These are phyloP conservation scores for Aspergillus eucalypticola DNA, from an alignment of 2,329 filamentous ascomycete species.

Conservation along the genomic window DNA sequence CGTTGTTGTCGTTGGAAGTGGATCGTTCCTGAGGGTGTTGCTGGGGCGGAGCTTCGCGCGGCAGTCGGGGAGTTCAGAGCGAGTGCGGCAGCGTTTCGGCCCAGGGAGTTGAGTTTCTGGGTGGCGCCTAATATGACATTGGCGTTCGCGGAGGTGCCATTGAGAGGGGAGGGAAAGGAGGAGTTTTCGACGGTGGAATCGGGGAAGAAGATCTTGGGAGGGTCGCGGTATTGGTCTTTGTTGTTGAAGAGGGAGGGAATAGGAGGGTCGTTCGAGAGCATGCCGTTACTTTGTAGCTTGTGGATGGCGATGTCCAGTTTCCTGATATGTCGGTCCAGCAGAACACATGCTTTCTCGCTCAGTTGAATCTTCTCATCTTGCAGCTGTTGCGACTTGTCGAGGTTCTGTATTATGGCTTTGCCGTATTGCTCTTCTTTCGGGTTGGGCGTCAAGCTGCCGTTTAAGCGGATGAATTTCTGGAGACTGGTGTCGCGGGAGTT, in stretches of 20 bases:
- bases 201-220: constrained; percentile 52
- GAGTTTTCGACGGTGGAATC: constrained; percentile 49
- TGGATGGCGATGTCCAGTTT: constrained; percentile 63
- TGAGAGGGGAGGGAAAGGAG: constrained; percentile 49
- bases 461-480: constrained; percentile 66
- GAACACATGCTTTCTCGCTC: constrained; percentile 59
- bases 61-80: constrained; percentile 41
- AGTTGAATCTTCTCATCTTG: constrained; percentile 65
- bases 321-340: constrained; percentile 65
- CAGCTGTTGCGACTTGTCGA: constrained; percentile 57
- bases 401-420: constrained; percentile 58
- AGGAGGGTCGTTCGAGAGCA: constrained; percentile 59
- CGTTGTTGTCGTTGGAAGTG: constrained; percentile 52
- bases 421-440: constrained; percentile 64
- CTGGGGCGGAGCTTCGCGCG: constrained; percentile 47
- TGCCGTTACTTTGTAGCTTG: constrained; percentile 59
- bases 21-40: constrained; percentile 43
- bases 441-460: constrained; percentile 62
- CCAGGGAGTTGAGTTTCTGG: constrained; percentile 46
- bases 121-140: constrained; percentile 55
- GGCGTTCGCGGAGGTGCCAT: constrained; percentile 58
- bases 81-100: constrained; percentile 36
- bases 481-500: constrained; percentile 60
- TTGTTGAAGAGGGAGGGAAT: constrained; percentile 61
- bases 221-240: constrained; percentile 44